Conservation (phyloP, 1,284 basidiomycete species). For the Ustilago nuda region DNA sequence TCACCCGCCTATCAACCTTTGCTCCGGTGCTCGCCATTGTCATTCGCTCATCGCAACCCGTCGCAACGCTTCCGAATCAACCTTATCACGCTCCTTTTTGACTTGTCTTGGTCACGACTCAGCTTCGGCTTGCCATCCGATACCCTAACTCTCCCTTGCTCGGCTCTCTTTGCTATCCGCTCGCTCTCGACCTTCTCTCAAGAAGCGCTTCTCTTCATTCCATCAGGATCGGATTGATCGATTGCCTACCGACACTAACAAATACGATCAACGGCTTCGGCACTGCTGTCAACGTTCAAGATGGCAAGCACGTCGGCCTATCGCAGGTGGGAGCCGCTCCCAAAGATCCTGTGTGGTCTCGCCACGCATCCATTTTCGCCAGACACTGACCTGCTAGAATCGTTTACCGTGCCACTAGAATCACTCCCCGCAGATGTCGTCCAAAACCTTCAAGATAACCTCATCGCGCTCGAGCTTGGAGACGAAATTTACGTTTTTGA, state of each 20-base stretch:
- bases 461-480: slow-evolving; percentile 74
- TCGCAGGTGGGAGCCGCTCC: slow-evolving; percentile 60
- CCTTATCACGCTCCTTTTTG: not conserved
- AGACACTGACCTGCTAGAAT: slow-evolving; percentile 56
- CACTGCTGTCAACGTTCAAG: not conserved
- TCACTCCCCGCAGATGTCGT: slow-evolving; percentile 32
- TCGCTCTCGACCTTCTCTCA: not conserved
- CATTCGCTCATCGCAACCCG: not conserved
- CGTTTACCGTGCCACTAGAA: slow-evolving; percentile 31
- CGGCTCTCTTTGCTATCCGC: slow-evolving; percentile 4
- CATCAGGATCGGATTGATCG: not conserved
- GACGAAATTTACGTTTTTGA: slow-evolving; percentile 88
- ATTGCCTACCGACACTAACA: too few relatives aligned
- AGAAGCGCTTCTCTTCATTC: not conserved
- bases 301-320: slow-evolving; percentile 38
- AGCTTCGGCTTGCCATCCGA: slow-evolving; percentile 4
- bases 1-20: not conserved
- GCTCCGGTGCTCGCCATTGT: not conserved
- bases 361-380: slow-evolving; percentile 59
- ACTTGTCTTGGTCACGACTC: not conserved
- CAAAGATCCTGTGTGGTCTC: slow-evolving; percentile 63
- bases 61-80: not conserved
- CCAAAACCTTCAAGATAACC: slow-evolving; percentile 51
- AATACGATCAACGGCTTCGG: not conserved
- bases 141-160: not conserved